Evolutionary conservation across 495 filamentous ascomycete species (phyloP), one percentile per base, ranked within the genome.

Genomic region (Penicilliopsis zonata): DNA sequence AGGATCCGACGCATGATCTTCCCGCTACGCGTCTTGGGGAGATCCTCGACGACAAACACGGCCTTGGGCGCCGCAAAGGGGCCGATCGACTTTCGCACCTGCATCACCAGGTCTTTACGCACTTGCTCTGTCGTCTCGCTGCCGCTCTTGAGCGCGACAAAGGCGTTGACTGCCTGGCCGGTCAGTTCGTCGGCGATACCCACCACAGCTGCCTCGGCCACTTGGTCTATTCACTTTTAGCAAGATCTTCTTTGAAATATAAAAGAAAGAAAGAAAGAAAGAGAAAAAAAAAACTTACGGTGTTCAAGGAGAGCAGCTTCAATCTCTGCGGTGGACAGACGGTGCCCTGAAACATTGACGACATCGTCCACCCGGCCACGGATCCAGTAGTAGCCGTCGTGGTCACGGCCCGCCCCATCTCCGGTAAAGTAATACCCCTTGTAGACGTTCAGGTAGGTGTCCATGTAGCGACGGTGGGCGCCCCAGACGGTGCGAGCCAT

Each of bases 341-440:
- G 77, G 53, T 99, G 92, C 18, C 90, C 90, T 38, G 79, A 86
- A 31, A 99, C 90, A 53, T 96, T 99, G 50, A 99, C 88, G 35
- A 96, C 90, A 46, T 99, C 90, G 50, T 99, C 90, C 18, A 96
- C 90, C 63, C 90, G 85, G 30, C 90, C 92, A 36, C 92, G 86
- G 58, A 99, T 96, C 92, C 92, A 96, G 73, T 96, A 96, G 67
- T 96, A 96, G 31, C 90, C 90, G 43, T 99, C 92, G 59, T 94
- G 84, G 55, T 99, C 90, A 47, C 92, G 82, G 41, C 82, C 92
- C 36, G 92, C 90, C 44, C 92, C 92, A 55, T 99, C 90, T 41
- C 90, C 90, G 15, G 92, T 99, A 72, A 96, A 98, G 61, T 98
- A 98, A 67, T 87, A 93, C 22, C 90, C 92, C 67, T 86, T 86